phyloP scores from a whole-genome alignment of 306 rosid genomes.

The Prunus kanzakura region DNA sequence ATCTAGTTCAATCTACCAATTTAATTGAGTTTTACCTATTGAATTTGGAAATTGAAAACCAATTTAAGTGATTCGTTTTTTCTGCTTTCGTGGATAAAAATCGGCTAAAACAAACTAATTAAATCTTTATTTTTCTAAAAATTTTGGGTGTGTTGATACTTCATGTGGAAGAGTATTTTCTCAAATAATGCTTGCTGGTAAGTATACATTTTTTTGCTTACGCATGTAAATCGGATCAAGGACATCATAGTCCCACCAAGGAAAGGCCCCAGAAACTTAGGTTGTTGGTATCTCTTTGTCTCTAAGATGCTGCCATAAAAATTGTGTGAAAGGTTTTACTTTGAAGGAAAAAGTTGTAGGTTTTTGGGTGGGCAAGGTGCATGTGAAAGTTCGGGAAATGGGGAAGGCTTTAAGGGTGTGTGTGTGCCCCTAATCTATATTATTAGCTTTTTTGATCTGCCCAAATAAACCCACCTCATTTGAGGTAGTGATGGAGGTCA shows the following conservation, averaged over 20 bases:
- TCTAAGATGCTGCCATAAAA: constrained; percentile 21
- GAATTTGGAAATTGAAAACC: too few relatives aligned
- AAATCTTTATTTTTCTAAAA: too few relatives aligned
- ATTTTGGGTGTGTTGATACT: too few relatives aligned
- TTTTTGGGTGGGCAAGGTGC: constrained; percentile 16
- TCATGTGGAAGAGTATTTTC: too few relatives aligned
- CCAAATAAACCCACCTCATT: constrained; percentile 18
- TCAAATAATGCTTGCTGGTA: not conserved
- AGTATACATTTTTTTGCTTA: constrained; percentile 7
- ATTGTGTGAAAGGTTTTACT: not conserved
- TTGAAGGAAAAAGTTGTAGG: constrained; percentile 4
- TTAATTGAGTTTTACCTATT: too few relatives aligned
- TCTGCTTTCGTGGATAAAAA: too few relatives aligned
- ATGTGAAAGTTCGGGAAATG: constrained; percentile 25
- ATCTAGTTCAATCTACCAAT: not conserved
- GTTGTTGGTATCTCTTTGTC: constrained; percentile 37
- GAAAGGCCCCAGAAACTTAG: constrained; percentile 11
- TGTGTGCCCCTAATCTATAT: constrained; percentile 12
- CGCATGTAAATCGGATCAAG: constrained; percentile 7
- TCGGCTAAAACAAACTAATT: too few relatives aligned
- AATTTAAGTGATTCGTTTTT: too few relatives aligned
- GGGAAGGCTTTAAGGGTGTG: not conserved
- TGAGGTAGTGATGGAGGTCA: constrained; percentile 21
- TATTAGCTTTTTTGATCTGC: not conserved
- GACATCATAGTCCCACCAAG: constrained; percentile 15